Evolutionary conservation across 768 basidiomycete species (phyloP).

Genomic region (Thelephora ganbajun): DNA sequence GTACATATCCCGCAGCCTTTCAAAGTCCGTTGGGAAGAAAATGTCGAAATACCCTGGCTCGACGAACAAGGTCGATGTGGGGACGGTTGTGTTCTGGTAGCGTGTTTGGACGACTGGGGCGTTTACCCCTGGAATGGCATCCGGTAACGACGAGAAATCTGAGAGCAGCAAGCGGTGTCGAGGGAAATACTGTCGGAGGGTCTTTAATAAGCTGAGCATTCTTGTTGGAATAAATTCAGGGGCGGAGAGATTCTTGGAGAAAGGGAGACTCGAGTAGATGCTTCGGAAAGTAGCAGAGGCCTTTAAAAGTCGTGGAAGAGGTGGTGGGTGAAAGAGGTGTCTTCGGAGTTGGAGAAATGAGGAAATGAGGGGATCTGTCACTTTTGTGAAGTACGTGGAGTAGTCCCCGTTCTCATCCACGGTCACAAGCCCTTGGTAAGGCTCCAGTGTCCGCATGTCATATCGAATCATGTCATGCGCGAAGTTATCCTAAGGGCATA

Average conservation of each 20-base stretch:
- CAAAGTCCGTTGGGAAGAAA: constrained; percentile 93
- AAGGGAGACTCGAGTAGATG: constrained; percentile 60
- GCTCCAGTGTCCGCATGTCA: constrained; percentile 62
- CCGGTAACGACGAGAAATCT: constrained; percentile 83
- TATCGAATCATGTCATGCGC: constrained; percentile 93
- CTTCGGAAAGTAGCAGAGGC: constrained; percentile 43
- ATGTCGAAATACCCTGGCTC: constrained; percentile 97
- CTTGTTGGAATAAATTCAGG: constrained; percentile 93
- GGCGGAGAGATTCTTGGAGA: constrained; percentile 76
- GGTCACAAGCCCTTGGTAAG: constrained; percentile 73
- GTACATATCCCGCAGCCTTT: constrained; percentile 78
- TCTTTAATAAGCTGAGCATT: constrained; percentile 69
- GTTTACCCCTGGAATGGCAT: constrained; percentile 60
- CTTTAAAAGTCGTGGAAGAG: constrained; percentile 41
- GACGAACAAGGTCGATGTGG: constrained; percentile 83
- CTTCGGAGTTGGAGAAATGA: constrained; percentile 63
- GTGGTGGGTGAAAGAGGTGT: constrained; percentile 40
- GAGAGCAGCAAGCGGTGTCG: constrained; percentile 87
- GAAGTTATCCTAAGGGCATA: constrained; percentile 68
- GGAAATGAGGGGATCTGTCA: constrained; percentile 73
- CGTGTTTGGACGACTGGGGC: constrained; percentile 96
- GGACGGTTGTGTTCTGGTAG: constrained; percentile 70
- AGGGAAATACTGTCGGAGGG: constrained; percentile 75
- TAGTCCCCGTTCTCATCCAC: constrained; percentile 76
- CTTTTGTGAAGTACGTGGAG: constrained; percentile 64